Base-by-base conservation (phyloP, 352 stramenopile genomes). In the Phytophthora syringae region DNA sequence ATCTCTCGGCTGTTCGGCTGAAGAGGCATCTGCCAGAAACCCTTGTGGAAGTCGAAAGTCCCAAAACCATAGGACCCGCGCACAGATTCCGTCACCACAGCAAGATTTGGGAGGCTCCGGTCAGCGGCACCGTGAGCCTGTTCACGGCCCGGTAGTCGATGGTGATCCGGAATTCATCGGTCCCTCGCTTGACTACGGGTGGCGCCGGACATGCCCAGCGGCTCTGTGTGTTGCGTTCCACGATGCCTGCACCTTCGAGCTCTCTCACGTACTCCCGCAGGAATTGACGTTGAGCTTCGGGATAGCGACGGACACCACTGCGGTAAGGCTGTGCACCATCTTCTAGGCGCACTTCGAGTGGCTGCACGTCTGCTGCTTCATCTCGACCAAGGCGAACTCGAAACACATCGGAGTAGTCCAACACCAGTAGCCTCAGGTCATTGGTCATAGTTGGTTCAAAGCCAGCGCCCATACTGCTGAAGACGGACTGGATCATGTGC, bases 301-400 rank as follows among this genome's bases (percentile, higher is more conserved):
- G 44, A 1, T 67, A 67, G 2, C 39, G 58, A 1, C 58, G 43
- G 5, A 57, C 20, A 11, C 51, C 25, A 21, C 24, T 63, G 5
- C 60, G 52, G 32, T 67, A 67, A 5, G 32, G 51, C 24, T 61
- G 34, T 1, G 40, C 50, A 7, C 5, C 42, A 1, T 9, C 2
- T 1, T 21, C 42, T 4, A 52, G 43, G 0, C 18, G 60, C 10
- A 60, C 42, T 20, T 61, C 42, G 1, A 61, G 32, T 16, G 51
- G 32, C 1, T 67, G 21, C 1, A 67, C 50, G 25, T 56, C 30
- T 2, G 30, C 59, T 1, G 59, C 13, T 9, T 55, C 60, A 37
- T 67, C 51, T 2, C 28, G 32, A 0, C 42, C 32, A 10, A 60
- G 21, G 5, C 32, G 42, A 0, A 52, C 5, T 20, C 32, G 1